Percentiles rank a stretch among this genome's conserved stretches.
Conservation (phyloP, 108 stramenopile genomes). For the Cyclotella choctawhatcheeana region DNA sequence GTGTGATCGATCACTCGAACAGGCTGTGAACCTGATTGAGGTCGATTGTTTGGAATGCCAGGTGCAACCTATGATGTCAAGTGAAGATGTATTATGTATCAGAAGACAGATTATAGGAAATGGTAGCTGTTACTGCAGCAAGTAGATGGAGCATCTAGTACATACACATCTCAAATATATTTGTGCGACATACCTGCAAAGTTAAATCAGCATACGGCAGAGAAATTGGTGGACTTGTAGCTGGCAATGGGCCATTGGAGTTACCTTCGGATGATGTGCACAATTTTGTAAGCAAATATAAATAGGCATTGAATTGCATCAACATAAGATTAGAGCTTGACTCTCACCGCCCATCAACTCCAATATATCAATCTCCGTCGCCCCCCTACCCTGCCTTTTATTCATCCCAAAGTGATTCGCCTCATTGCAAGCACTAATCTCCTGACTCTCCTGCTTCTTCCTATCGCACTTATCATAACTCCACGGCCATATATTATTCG, state of each 20-base stretch:
- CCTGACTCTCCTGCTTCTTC: slow-evolving; percentile 87
- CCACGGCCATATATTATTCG: slow-evolving; percentile 93
- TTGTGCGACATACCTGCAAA: slow-evolving; percentile 80
- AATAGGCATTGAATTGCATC: neutral
- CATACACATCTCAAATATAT: too few relatives aligned
- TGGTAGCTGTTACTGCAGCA: too few relatives aligned
- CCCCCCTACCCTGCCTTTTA: slow-evolving; percentile 87
- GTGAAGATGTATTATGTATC: neutral
- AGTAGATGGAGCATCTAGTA: too few relatives aligned
- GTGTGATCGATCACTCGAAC: slow-evolving; percentile 54
- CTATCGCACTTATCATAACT: slow-evolving; percentile 87
- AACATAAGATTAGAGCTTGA: slow-evolving; percentile 27
- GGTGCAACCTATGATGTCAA: slow-evolving; percentile 74
- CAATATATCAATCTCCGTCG: slow-evolving; percentile 96
- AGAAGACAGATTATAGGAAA: neutral
- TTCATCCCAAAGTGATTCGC: slow-evolving; percentile 93
- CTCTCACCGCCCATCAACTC: slow-evolving; percentile 95
- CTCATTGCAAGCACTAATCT: slow-evolving; percentile 89
- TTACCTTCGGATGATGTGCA: neutral
- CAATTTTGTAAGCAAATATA: neutral
- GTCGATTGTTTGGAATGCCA: slow-evolving; percentile 85
- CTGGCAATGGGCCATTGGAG: slow-evolving; percentile 49
- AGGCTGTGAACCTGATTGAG: slow-evolving; percentile 77
- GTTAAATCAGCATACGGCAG: slow-evolving; percentile 92
- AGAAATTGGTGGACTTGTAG: slow-evolving; percentile 67